phyloP scores from a whole-genome alignment of 2,329 filamentous ascomycete species.

The Alternaria incomplexa region DNA sequence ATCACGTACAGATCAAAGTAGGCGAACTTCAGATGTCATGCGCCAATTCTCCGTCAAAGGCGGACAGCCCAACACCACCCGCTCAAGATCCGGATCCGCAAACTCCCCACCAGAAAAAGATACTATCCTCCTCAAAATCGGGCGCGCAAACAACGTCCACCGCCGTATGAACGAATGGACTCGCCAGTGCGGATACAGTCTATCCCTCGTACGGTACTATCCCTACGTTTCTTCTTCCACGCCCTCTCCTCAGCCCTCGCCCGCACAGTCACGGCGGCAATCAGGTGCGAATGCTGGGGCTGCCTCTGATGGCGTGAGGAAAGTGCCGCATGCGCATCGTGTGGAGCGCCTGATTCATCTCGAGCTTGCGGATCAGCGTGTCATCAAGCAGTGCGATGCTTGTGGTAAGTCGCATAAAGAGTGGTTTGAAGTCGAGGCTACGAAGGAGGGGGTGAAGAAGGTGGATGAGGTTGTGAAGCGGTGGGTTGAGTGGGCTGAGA shows the following conservation, averaged over 20 bases:
- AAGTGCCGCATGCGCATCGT: slow-evolving; percentile 83
- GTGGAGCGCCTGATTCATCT: slow-evolving; percentile 91
- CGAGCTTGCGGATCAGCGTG: slow-evolving; percentile 71
- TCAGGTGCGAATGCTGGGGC: slow-evolving; percentile 25
- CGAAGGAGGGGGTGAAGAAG: slow-evolving; percentile 68
- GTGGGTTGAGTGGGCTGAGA: slow-evolving; percentile 86
- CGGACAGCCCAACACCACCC: slow-evolving; percentile 9
- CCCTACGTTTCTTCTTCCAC: slow-evolving; percentile 66
- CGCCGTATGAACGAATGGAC: slow-evolving; percentile 91
- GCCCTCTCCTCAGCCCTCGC: slow-evolving; percentile 32
- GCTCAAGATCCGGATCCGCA: not conserved
- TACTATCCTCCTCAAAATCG: slow-evolving; percentile 72
- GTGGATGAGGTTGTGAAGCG: slow-evolving; percentile 77
- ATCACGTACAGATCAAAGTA: slow-evolving; percentile 47
- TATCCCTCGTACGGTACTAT: slow-evolving; percentile 90
- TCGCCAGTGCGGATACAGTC: slow-evolving; percentile 86
- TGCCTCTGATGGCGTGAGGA: slow-evolving; percentile 55
- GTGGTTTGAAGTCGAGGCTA: slow-evolving; percentile 91
- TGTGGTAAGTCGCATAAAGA: slow-evolving; percentile 89
- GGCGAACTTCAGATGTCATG: slow-evolving; percentile 43
- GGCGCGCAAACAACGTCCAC: slow-evolving; percentile 80
- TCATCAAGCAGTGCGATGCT: slow-evolving; percentile 69
- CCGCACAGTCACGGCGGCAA: slow-evolving; percentile 30
- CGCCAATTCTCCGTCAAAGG: slow-evolving; percentile 40
- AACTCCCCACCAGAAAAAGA: slow-evolving; percentile 46